Evolutionary conservation across 495 filamentous ascomycete genomes (phyloP), one percentile per base, ranked within the genome.

Genomic region (Pseudomonodictys pantanalensis): DNA sequence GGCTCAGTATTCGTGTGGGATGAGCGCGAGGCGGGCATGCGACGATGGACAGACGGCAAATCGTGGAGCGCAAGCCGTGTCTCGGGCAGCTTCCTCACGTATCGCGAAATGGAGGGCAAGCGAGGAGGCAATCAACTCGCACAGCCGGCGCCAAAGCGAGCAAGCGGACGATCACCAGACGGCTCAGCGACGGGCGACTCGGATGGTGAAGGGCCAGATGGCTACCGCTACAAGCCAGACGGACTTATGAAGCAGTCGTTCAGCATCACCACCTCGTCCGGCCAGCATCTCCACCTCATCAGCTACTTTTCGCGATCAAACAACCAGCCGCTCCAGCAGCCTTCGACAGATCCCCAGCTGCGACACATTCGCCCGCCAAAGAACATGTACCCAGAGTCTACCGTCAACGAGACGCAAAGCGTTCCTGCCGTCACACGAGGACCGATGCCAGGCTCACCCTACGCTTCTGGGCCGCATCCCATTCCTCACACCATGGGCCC

Each of bases 1-100:
- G 93, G 93, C 17, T 97, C 95, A 0, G 92, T 98, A 7, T 98
- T 97, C 69, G 93, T 98, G 29, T 98, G 93, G 93, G 95, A 97
- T 73, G 93, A 98, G 78, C 80, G 92, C 63, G 93, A 98, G 78
- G 93, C 93, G 8, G 93, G 93, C 52, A 98, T 98, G 93, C 82
- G 93, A 56, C 80, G 93, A 73, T 98, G 93, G 93, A 98, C 93
- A 0, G 93, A 98, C 66, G 93, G 93, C 20, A 98, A 98, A 72
- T 97, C 93, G 41, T 98, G 93, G 93, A 97, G 95, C 68, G 93
- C 93, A 23, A 97, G 92, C 71, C 83, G 93, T 52, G 93, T 98
- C 2, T 97, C 95, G 0, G 93, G 93, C 17, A 97, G 95, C 76
- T 98, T 98, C 69, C 75, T 98, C 51, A 98, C 93, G 2, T 98